Evolutionary conservation across 1,139 yeast species (phyloP).

Genomic region (Scheffersomyces segobiensis): DNA sequence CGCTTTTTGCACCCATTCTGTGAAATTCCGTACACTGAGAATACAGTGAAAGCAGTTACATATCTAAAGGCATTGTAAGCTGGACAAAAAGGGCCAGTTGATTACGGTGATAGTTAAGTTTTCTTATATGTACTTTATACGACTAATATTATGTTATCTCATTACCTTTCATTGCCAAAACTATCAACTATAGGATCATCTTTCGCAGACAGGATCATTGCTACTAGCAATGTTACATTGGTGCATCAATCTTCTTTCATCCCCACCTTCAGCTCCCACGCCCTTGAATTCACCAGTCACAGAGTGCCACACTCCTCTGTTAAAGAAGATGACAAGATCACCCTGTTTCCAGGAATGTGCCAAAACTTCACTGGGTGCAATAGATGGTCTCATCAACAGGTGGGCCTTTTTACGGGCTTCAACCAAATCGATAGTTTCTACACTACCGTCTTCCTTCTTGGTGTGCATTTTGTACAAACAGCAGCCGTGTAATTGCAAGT

Average conservation of each 20-base stretch:
- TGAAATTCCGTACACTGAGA: too few species aligned
- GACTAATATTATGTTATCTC: neutral
- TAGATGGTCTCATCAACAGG: slow-evolving; percentile 81
- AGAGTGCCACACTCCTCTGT: slow-evolving; percentile 87
- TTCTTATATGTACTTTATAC: neutral
- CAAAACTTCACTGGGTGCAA: slow-evolving; percentile 68
- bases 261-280: slow-evolving; percentile 45
- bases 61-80: too few species aligned
- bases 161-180: neutral
- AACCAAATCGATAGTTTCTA: slow-evolving; percentile 52
- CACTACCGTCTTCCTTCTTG: slow-evolving; percentile 52
- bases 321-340: slow-evolving; percentile 80
- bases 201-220: slow-evolving; percentile 49
- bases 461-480: slow-evolving; percentile 71
- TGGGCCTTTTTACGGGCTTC: slow-evolving; percentile 74
- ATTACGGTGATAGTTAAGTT: too few species aligned
- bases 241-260: slow-evolving; percentile 83
- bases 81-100: too few species aligned
- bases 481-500: slow-evolving; percentile 84
- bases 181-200: neutral
- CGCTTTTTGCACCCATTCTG: too few species aligned
- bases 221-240: slow-evolving; percentile 91
- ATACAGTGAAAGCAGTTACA: too few species aligned
- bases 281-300: slow-evolving; percentile 82
- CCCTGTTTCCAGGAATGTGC: slow-evolving; percentile 84